Evolutionary conservation across 176 grass and related monocot genomes (phyloP).

Genomic region (Oryza longistaminata): DNA sequence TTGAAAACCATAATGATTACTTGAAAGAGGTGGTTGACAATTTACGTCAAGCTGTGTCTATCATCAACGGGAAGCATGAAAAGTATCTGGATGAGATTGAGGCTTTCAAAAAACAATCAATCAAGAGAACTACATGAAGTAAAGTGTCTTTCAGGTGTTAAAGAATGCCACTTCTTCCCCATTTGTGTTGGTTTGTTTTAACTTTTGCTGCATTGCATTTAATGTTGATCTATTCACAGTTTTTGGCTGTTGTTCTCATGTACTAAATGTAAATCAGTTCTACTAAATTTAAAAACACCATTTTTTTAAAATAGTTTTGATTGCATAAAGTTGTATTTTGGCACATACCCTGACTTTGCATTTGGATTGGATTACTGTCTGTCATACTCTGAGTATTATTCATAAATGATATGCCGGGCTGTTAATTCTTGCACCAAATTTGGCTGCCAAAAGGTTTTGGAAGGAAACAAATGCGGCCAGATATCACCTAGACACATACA

Average conservation of each 20-base stretch:
- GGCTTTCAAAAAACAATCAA: slow-evolving; percentile 55
- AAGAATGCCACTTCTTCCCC: slow-evolving; percentile 31
- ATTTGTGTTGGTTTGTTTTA: slow-evolving; percentile 11
- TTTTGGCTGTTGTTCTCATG: slow-evolving; percentile 8
- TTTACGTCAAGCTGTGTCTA: slow-evolving; percentile 58
- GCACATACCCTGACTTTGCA: not conserved
- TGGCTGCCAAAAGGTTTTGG: no score
- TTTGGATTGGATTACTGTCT: not conserved
- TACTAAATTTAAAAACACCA: not conserved
- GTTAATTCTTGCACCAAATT: no score
- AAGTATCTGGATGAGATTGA: slow-evolving; percentile 72
- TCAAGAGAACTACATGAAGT: slow-evolving; percentile 72
- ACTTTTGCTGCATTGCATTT: slow-evolving; percentile 7
- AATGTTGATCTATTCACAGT: not conserved
- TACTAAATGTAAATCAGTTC: not conserved
- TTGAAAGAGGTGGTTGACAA: slow-evolving; percentile 69
- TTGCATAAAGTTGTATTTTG: not conserved
- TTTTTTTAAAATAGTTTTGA: not conserved
- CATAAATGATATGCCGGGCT: no score
- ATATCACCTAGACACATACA: no score
- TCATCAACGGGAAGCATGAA: slow-evolving; percentile 70
- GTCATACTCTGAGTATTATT: no score
- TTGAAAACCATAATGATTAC: slow-evolving; percentile 75
- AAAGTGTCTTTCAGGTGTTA: slow-evolving; percentile 76
- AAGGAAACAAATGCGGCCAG: no score